These are phyloP conservation scores for Prunus yedoensis DNA, from an alignment of 331 rosid genomes.

Conservation along the genomic window DNA sequence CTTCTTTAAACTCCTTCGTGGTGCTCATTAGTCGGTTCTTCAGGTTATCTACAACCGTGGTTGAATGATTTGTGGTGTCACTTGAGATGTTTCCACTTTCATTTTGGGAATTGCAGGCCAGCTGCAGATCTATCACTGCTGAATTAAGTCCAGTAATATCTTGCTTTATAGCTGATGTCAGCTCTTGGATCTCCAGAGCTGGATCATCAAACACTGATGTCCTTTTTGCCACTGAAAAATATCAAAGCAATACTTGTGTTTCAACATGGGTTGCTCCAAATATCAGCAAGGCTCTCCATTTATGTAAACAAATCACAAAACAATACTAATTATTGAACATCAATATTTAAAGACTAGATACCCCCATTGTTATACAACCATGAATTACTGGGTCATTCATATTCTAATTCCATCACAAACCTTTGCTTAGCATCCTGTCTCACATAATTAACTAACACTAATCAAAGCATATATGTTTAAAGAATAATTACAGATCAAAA, in stretches of 20 bases:
- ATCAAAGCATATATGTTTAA: neutral
- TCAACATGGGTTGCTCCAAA: neutral
- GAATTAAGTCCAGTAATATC: constrained; percentile 88
- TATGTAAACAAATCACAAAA: neutral
- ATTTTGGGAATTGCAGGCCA: constrained; percentile 53
- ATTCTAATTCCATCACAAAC: neutral
- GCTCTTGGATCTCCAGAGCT: constrained; percentile 82
- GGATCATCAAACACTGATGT: constrained; percentile 89
- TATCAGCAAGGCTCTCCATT: neutral
- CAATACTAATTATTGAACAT: neutral
- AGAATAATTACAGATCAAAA: neutral
- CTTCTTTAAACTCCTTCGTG: constrained; percentile 89
- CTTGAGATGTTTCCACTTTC: constrained; percentile 62
- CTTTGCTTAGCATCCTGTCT: neutral
- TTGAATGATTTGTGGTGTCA: constrained; percentile 80
- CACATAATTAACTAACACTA: neutral
- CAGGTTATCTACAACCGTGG: constrained; percentile 85
- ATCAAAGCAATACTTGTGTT: neutral
- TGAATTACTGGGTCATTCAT: neutral
- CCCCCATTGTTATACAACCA: neutral
- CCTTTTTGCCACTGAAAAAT: constrained; percentile 74
- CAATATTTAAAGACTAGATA: neutral
- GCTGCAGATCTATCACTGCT: constrained; percentile 84
- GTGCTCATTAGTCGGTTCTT: constrained; percentile 79
- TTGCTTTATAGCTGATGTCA: constrained; percentile 79